A percentile compares a stretch with the other conserved stretches of the same genome.
phyloP scores from a whole-genome alignment of 148 eudicot species.

The Dianthus caryophyllus region DNA sequence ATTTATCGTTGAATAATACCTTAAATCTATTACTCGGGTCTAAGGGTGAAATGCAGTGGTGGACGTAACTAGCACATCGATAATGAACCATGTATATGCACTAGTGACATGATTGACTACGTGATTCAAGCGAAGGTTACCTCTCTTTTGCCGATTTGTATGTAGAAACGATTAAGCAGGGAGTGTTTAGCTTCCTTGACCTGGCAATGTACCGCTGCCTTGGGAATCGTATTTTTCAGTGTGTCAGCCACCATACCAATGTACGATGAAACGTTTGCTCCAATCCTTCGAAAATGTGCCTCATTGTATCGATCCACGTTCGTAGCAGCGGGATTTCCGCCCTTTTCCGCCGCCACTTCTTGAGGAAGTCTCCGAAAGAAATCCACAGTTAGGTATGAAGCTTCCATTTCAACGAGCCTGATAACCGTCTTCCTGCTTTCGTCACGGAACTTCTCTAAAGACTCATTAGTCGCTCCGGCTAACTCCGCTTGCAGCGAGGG shows the following conservation, averaged over 20 bases:
- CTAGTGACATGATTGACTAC: no score
- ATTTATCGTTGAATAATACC: background rate
- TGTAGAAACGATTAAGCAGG: slow-evolving; percentile 68
- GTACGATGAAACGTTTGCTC: slow-evolving; percentile 72
- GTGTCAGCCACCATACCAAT: slow-evolving; percentile 67
- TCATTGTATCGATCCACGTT: slow-evolving; percentile 52
- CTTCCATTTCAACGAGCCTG: slow-evolving; percentile 68
- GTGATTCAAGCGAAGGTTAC: slow-evolving; percentile 25
- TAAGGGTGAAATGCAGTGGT: no score
- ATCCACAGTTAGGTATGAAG: slow-evolving; percentile 66
- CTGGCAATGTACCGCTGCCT: slow-evolving; percentile 88
- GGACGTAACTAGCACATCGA: no score
- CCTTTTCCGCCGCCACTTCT: slow-evolving; percentile 54
- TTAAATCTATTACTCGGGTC: no score
- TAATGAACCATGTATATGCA: no score
- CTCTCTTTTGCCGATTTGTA: slow-evolving; percentile 76
- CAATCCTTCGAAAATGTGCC: slow-evolving; percentile 63
- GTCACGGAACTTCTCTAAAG: slow-evolving; percentile 65
- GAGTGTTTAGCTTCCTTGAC: slow-evolving; percentile 76
- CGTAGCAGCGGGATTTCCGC: slow-evolving; percentile 32
- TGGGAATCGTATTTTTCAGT: slow-evolving; percentile 61
- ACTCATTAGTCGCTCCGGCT: slow-evolving; percentile 51
- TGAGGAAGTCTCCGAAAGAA: slow-evolving; percentile 67
- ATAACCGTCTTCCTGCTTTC: slow-evolving; percentile 60
- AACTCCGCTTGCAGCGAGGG: slow-evolving; percentile 57